A percentile compares a stretch with the other conserved stretches of the same genome.
Conservation (phyloP, 345 rosid genomes). For the Moringa oleifera region DNA sequence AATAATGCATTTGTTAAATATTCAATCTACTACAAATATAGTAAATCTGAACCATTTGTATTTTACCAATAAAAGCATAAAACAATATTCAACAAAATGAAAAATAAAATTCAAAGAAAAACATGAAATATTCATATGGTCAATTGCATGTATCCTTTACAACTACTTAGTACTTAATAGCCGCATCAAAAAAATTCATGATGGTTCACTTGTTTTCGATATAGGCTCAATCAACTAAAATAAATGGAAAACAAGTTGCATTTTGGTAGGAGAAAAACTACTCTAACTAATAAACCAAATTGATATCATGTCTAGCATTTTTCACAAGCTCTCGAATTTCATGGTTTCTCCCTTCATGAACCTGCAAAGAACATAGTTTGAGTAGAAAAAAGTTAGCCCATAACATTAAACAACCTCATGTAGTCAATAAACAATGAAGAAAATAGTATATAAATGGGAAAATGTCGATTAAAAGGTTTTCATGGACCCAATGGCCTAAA, state of each 20-base stretch:
- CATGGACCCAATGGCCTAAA: no score
- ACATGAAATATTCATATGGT: no score
- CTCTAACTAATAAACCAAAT: constrained; percentile 23
- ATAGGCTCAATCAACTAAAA: background rate
- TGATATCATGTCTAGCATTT: constrained; percentile 90
- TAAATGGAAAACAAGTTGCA: background rate
- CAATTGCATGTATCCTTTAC: no score
- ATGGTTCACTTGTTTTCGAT: background rate
- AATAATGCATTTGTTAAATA: no score
- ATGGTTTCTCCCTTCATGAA: constrained; percentile 95
- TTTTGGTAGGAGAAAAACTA: background rate
- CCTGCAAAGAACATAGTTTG: constrained; percentile 34
- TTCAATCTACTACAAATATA: no score
- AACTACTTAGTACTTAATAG: no score
- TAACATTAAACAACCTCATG: no score
- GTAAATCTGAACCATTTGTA: background rate
- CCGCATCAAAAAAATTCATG: background rate
- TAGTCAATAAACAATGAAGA: no score
- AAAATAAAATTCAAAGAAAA: background rate
- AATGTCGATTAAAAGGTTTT: no score
- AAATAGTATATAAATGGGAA: no score
- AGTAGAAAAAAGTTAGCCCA: no score
- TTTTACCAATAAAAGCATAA: background rate
- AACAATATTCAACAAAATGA: background rate
- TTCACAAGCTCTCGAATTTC: constrained; percentile 95